phyloP scores from a whole-genome alignment of 345 rosid genomes.

The Sonneratia alba region DNA sequence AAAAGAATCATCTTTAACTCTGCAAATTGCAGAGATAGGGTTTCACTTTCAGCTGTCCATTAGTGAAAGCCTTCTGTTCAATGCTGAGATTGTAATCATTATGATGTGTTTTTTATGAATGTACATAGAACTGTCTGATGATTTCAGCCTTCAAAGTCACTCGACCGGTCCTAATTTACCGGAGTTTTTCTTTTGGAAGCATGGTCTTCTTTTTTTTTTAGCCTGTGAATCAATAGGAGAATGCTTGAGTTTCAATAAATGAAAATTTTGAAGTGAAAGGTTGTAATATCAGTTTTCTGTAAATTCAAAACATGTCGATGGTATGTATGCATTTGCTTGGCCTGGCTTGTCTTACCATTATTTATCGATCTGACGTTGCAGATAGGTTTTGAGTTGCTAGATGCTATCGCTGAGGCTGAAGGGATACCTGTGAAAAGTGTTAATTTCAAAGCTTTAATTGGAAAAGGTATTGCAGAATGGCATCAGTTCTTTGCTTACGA shows the following conservation, averaged over 20 bases:
- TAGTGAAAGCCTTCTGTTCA: neutral
- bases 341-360: neutral
- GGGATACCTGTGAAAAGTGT: conserved; percentile 62
- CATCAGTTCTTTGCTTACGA: neutral
- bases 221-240: neutral
- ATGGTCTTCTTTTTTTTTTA: too few relatives aligned
- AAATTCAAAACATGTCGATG: neutral
- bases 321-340: neutral
- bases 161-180: neutral
- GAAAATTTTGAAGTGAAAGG: neutral
- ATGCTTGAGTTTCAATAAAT: neutral
- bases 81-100: neutral
- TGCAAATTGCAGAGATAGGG: neutral
- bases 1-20: neutral
- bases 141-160: too few relatives aligned
- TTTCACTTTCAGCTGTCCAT: neutral
- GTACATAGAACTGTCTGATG: too few relatives aligned
- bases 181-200: too few relatives aligned
- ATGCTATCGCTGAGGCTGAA: conserved; percentile 78
- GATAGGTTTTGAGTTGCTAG: conserved; percentile 92
- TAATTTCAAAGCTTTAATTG: conserved; percentile 61
- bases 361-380: conserved; percentile 13
- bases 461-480: conserved; percentile 45
- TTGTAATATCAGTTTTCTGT: neutral
- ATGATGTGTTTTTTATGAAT: too few relatives aligned